Conservation (phyloP, 2,329 filamentous ascomycete species). For the Trichoderma semiorbis region DNA sequence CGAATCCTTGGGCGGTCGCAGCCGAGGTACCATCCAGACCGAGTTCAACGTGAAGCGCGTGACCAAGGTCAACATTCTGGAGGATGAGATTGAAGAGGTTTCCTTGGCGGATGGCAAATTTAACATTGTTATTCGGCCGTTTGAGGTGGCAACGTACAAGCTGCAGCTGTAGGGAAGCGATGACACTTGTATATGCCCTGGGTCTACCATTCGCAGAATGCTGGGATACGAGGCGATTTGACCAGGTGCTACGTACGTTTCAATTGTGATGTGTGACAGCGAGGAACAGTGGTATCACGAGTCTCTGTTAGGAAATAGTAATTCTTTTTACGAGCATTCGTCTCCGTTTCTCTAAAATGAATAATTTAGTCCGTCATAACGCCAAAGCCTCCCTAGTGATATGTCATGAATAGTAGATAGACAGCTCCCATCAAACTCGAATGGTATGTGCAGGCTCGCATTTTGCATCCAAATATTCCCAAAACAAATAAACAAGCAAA, state of each 20-base stretch:
- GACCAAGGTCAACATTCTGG: constrained; percentile 80
- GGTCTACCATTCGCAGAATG: constrained; percentile 21
- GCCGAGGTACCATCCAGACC: constrained; percentile 66
- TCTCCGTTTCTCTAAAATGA: background rate
- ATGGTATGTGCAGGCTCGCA: constrained; percentile 3
- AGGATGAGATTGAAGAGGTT: constrained; percentile 76
- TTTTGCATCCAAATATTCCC: background rate
- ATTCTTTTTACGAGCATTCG: background rate
- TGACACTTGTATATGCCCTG: constrained; percentile 26
- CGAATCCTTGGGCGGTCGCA: constrained; percentile 80
- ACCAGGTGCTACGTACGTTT: background rate
- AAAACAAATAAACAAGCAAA: background rate
- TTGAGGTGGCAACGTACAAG: constrained; percentile 81
- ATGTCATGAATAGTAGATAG: background rate
- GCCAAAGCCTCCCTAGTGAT: background rate
- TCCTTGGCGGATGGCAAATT: constrained; percentile 49
- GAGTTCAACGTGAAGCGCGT: constrained; percentile 70
- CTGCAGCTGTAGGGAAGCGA: constrained; percentile 46
- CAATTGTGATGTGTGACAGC: background rate
- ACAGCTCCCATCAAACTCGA: background rate
- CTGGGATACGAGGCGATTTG: constrained; percentile 1
- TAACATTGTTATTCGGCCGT: constrained; percentile 66
- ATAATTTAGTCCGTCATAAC: background rate
- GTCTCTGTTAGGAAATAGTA: background rate
- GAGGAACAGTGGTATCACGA: background rate